Base-by-base conservation (phyloP, 2,329 filamentous ascomycete genomes). In the Fusarium robinianum region DNA sequence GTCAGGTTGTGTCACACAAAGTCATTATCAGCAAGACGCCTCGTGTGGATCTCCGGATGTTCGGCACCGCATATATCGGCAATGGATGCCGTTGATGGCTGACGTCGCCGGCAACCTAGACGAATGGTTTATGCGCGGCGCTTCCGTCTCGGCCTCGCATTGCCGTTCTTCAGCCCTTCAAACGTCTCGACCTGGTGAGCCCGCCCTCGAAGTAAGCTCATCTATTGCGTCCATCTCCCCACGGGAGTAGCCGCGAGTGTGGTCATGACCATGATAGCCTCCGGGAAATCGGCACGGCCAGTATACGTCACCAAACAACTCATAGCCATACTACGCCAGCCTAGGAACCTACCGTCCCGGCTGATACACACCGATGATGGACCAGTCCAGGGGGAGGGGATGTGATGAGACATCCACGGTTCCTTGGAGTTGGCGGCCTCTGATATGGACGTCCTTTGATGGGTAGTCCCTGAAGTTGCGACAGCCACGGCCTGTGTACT, bases 1-100 rank as follows among this genome's bases (percentile, higher is more conserved):
- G 19, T 14, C 9, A 16, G 16, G 12, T 19, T 31, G 31, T 27
- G 18, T 23, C 25, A 19, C 32, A 32, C 31, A 17, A 18, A 14
- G 16, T 24, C 35, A 14, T 31, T 32, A 29, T 29, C 27, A 36
- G 33, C n/a, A n/a, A n/a, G n/a, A n/a, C n/a, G n/a, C n/a, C n/a
- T n/a, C 53, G 58, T 46, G 46, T 43, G 42, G 33, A 35, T 42
- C 33, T 39, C 46, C 59, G 59, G 59, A 59, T 51, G 57, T 61
- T 62, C 59, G 59, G 59, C 59, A 62, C 55, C 41, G 45, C 46
- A 41, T 44, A 24, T 32, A 39, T 55, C 55, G 50, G 49, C 51
- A 50, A 42, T 27, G 39, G 29, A 48, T 61, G 57, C 57, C 56
- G 57, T 41, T 14, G 21, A 48, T 51, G 52, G 54, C 58, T 57